A percentile compares a stretch with the other conserved stretches of the same genome.
Conservation (phyloP, 2,329 filamentous ascomycete genomes). For the Colletotrichum sp. region DNA sequence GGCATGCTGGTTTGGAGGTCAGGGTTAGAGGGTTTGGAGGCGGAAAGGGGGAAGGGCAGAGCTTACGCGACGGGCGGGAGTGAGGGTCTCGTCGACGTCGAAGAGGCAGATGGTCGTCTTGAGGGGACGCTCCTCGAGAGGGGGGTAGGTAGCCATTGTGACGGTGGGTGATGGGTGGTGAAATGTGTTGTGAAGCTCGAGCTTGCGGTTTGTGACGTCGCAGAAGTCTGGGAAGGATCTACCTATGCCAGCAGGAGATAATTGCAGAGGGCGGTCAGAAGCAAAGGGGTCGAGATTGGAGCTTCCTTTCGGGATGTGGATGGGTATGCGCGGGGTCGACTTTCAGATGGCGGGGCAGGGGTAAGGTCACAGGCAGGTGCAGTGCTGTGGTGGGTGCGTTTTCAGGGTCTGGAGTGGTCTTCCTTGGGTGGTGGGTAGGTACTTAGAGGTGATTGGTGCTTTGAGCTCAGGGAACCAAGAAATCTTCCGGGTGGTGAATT, state of each 20-base stretch:
- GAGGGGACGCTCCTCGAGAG: slow-evolving; percentile 82
- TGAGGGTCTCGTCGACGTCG: slow-evolving; percentile 94
- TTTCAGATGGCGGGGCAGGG: slow-evolving; percentile 20
- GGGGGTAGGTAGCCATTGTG: slow-evolving; percentile 57
- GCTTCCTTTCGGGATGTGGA: slow-evolving; percentile 15
- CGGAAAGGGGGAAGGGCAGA: background rate
- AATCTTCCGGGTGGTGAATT: background rate
- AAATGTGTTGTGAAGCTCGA: background rate
- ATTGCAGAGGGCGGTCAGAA: background rate
- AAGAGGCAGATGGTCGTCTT: slow-evolving; percentile 96
- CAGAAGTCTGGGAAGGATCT: background rate
- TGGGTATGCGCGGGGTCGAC: slow-evolving; percentile 12
- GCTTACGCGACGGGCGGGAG: slow-evolving; percentile 77
- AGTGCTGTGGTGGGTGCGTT: background rate
- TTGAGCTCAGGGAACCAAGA: background rate
- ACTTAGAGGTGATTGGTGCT: background rate
- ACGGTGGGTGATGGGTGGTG: background rate
- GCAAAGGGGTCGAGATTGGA: background rate
- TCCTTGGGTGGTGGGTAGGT: background rate
- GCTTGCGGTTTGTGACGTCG: background rate
- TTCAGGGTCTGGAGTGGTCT: background rate
- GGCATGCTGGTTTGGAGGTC: slow-evolving; percentile 54
- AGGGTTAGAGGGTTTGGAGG: background rate
- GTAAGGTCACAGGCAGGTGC: background rate
- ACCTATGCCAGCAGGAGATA: background rate